Conservation (phyloP, 2,329 filamentous ascomycete species). For the Aspergillus piperis region DNA sequence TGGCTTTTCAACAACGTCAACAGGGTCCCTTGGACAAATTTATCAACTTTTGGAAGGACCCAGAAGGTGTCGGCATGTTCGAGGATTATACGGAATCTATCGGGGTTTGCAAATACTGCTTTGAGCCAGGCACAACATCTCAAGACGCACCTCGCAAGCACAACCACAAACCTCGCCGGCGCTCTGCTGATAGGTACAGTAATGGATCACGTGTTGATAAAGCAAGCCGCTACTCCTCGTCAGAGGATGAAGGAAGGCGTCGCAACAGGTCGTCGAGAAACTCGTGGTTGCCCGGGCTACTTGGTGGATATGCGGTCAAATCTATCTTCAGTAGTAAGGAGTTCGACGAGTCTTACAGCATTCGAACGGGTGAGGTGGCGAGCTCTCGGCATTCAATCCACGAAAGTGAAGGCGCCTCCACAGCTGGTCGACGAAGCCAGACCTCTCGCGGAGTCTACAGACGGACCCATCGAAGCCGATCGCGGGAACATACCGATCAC, state of each 20-base stretch:
- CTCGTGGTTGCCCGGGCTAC: constrained; percentile 56
- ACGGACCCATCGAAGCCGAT: constrained; percentile 32
- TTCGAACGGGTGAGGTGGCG: constrained; percentile 53
- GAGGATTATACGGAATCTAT: constrained; percentile 69
- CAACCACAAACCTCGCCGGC: constrained; percentile 51
- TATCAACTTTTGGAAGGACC: constrained; percentile 63
- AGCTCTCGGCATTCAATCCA: constrained; percentile 27
- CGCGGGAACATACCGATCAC: constrained; percentile 38
- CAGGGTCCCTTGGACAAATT: constrained; percentile 58
- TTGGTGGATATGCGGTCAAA: constrained; percentile 59
- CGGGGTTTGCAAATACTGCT: constrained; percentile 66
- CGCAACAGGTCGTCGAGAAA: constrained; percentile 48
- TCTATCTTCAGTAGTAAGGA: constrained; percentile 56
- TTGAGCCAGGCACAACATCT: constrained; percentile 60
- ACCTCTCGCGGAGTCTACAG: constrained; percentile 46
- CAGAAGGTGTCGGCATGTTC: constrained; percentile 65
- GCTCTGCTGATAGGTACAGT: constrained; percentile 50
- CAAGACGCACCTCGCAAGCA: constrained; percentile 63
- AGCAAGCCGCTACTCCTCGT: constrained; percentile 58
- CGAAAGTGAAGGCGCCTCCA: constrained; percentile 31
- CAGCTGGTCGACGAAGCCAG: constrained; percentile 40
- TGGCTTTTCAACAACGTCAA: constrained; percentile 55
- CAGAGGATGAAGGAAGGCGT: constrained; percentile 51
- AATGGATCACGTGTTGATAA: constrained; percentile 57
- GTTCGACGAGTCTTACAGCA: constrained; percentile 62